phyloP scores from a whole-genome alignment of 768 basidiomycete species.

The Symmetrospora coprosmae region DNA sequence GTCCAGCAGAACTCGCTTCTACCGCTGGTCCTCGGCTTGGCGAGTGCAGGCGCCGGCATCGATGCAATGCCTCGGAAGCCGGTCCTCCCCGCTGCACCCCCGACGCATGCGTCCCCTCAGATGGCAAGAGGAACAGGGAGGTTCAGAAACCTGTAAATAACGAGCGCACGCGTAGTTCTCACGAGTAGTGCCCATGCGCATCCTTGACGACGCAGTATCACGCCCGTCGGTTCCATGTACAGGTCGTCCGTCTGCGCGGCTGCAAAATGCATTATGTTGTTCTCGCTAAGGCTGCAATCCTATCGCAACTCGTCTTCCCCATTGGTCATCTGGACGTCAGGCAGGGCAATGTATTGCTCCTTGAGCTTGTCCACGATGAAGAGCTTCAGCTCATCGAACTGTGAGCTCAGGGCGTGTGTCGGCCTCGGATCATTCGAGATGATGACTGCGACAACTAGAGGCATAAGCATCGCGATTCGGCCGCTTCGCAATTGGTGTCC shows the following conservation, averaged over 20 bases:
- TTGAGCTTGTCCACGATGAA: too few species aligned
- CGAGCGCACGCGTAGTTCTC: not conserved
- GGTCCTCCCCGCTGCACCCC: not conserved
- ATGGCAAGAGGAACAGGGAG: slow-evolving; percentile 12
- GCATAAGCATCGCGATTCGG: not conserved
- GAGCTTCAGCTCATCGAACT: too few species aligned
- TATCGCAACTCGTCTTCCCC: too few species aligned
- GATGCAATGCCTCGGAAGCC: slow-evolving; percentile 17
- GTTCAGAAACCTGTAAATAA: not conserved
- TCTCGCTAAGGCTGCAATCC: too few species aligned
- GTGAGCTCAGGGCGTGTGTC: slow-evolving; percentile 13
- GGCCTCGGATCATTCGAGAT: slow-evolving; percentile 15
- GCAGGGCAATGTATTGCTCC: too few species aligned
- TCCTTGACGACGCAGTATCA: too few species aligned
- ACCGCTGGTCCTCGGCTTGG: slow-evolving; percentile 52
- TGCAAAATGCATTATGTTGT: too few species aligned
- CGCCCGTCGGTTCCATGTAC: too few species aligned
- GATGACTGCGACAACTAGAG: not conserved
- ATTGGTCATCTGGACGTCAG: too few species aligned
- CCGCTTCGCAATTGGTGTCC: too few species aligned
- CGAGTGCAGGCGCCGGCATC: slow-evolving; percentile 24
- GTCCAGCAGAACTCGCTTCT: slow-evolving; percentile 84
- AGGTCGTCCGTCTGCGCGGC: too few species aligned
- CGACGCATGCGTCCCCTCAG: not conserved
- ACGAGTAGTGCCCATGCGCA: too few species aligned